Evolutionary conservation across 495 filamentous ascomycete species (phyloP).

Genomic region (Aspergillus campestris): DNA sequence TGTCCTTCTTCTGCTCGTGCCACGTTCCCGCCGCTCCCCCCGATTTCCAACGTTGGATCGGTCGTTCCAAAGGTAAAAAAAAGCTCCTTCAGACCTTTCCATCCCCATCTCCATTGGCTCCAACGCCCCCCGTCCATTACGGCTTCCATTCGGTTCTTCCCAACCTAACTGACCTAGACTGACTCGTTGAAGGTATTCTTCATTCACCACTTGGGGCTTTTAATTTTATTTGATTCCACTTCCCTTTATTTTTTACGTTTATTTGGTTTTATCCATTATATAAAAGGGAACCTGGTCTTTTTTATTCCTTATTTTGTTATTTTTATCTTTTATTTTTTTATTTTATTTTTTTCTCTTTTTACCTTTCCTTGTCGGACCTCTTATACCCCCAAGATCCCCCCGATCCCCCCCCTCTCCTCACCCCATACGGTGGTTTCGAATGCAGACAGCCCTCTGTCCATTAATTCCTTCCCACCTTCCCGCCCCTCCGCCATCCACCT

Average conservation of each 20-base stretch:
- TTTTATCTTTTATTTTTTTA: background rate
- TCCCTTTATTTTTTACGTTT: too few species aligned
- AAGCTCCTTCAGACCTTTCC: conserved; percentile 10
- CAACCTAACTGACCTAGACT: background rate
- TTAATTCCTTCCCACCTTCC: too few species aligned
- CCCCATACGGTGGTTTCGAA: too few species aligned
- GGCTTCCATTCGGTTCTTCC: background rate
- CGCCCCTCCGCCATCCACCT: too few species aligned
- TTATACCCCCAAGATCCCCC: too few species aligned
- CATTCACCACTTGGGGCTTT: too few species aligned
- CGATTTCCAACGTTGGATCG: conserved; percentile 12
- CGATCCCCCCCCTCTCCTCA: too few species aligned
- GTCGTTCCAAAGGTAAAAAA: conserved; percentile 8
- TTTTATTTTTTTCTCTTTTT: too few species aligned
- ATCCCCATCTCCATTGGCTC: background rate
- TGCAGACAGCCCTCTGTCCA: too few species aligned
- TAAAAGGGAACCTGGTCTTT: background rate
- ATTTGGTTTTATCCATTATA: too few species aligned
- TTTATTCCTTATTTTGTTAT: conserved; percentile 1
- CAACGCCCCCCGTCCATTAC: background rate
- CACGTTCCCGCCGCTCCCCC: conserved; percentile 21
- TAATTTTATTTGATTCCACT: background rate
- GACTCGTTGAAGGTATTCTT: too few species aligned
- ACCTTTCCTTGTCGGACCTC: too few species aligned
- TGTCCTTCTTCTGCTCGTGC: conserved; percentile 16